phyloP scores from a whole-genome alignment of 495 filamentous ascomycete species.

The Aspergillus sparsus region DNA sequence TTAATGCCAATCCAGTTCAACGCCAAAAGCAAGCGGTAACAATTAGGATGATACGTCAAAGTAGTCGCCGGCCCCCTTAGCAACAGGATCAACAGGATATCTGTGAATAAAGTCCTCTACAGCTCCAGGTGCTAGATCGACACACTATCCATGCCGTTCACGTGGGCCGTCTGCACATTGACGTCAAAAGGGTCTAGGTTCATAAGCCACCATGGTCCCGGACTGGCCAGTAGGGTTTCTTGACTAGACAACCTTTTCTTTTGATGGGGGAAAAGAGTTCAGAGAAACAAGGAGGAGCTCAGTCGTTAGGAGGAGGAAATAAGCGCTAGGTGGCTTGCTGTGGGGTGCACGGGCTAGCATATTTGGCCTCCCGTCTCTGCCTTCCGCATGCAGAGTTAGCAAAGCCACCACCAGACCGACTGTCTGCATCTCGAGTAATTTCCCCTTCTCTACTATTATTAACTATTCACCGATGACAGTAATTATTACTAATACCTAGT shows the following conservation, averaged over 20 bases:
- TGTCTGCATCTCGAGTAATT: too few species aligned
- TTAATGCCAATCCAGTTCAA: background rate
- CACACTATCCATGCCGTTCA: constrained; percentile 11
- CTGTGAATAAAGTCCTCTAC: too few species aligned
- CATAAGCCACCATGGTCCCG: background rate
- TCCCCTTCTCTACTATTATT: too few species aligned
- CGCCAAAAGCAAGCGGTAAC: constrained; percentile 6
- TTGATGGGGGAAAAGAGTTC: background rate
- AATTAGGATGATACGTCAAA: background rate
- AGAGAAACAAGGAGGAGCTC: constrained; percentile 2
- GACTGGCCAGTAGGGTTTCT: background rate
- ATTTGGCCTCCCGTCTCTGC: background rate
- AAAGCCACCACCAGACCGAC: background rate
- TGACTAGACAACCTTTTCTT: background rate
- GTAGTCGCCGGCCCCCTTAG: background rate
- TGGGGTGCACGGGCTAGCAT: background rate
- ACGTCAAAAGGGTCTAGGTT: constrained; percentile 9
- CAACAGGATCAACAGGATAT: too few species aligned
- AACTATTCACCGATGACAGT: too few species aligned
- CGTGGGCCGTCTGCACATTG: constrained; percentile 19
- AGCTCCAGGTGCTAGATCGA: constrained; percentile 4
- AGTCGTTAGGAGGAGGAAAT: background rate
- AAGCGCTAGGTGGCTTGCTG: background rate
- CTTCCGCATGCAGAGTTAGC: constrained; percentile 2
- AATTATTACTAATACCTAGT: too few species aligned